These are phyloP conservation scores for Zizania latifolia DNA, from an alignment of 176 grass and related monocot genomes.

Conservation along the genomic window DNA sequence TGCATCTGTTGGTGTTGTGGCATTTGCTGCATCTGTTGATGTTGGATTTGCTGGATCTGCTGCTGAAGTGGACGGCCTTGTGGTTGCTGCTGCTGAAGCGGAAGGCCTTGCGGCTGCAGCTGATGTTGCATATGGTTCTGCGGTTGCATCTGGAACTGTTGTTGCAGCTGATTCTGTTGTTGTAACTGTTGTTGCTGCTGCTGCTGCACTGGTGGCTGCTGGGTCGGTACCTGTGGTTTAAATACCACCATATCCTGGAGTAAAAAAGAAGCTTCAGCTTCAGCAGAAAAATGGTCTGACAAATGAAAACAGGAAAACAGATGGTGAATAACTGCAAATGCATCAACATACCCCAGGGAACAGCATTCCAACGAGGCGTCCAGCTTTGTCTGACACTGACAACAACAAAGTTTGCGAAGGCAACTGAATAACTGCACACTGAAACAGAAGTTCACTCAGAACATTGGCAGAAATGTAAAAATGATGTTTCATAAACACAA, in stretches of 20 bases:
- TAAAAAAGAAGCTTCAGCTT: background rate
- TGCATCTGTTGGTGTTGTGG: conserved; percentile 32
- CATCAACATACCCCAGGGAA: conserved; percentile 77
- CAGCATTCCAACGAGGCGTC: conserved; percentile 87
- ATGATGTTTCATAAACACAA: background rate
- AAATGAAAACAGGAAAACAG: conserved; percentile 4
- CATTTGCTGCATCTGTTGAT: conserved; percentile 30
- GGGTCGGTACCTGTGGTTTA: conserved; percentile 83
- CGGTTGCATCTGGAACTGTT: conserved; percentile 32
- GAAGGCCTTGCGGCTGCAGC: conserved; percentile 41
- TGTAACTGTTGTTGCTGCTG: conserved; percentile 18
- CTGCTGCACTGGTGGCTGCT: conserved; percentile 50
- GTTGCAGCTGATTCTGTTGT: conserved; percentile 54
- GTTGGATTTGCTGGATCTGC: conserved; percentile 34
- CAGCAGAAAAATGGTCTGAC: conserved; percentile 6
- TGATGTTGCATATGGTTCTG: conserved; percentile 62
- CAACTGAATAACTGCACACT: conserved; percentile 96
- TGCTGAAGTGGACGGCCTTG: too few relatives aligned
- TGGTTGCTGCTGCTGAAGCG: conserved; percentile 34
- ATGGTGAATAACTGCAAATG: background rate
- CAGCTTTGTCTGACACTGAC: conserved; percentile 89
- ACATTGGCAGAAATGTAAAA: conserved; percentile 24
- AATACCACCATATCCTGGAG: conserved; percentile 97
- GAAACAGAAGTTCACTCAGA: conserved; percentile 17
- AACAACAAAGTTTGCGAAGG: conserved; percentile 94